Conservation (phyloP, 1,284 basidiomycete species). For the Tilletiopsis washingtonensis region DNA sequence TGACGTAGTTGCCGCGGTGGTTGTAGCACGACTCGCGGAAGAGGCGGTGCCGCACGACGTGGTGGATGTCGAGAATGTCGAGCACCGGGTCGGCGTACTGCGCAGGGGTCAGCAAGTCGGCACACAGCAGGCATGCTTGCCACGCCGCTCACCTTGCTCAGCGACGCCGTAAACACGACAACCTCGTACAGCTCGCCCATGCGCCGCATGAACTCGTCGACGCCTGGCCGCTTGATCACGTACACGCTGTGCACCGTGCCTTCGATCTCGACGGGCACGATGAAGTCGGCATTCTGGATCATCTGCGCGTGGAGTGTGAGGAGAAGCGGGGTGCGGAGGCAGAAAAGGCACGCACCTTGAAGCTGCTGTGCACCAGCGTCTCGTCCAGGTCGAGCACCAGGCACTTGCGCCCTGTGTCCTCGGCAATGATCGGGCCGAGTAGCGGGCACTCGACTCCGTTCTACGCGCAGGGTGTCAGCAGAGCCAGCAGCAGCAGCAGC, state of each 20-base stretch:
- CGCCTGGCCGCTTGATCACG: slow-evolving; percentile 96
- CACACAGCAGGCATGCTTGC: no score
- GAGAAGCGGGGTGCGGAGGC: neutral
- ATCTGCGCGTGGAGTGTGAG: slow-evolving; percentile 55
- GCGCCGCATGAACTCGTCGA: slow-evolving; percentile 88
- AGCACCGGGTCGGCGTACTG: slow-evolving; percentile 98
- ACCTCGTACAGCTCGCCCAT: slow-evolving; percentile 99
- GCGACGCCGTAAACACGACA: slow-evolving; percentile 93
- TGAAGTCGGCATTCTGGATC: slow-evolving; percentile 90
- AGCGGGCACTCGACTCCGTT: slow-evolving; percentile 77
- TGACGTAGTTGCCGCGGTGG: slow-evolving; percentile 98
- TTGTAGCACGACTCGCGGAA: slow-evolving; percentile 99
- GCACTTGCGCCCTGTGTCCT: slow-evolving; percentile 78
- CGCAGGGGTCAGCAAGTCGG: no score
- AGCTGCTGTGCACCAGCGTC: slow-evolving; percentile 69
- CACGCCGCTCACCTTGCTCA: no score
- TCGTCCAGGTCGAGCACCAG: slow-evolving; percentile 87
- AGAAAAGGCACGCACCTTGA: slow-evolving; percentile 51
- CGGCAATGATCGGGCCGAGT: slow-evolving; percentile 64
- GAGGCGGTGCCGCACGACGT: slow-evolving; percentile 85
- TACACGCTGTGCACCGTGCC: slow-evolving; percentile 97
- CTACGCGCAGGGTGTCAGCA: slow-evolving; percentile 48
- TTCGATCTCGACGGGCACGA: slow-evolving; percentile 98
- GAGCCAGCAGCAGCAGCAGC: neutral
- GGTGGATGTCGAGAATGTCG: slow-evolving; percentile 88